Base-by-base conservation (phyloP, 1,284 basidiomycete species). In the Rugosomyces carneus region DNA sequence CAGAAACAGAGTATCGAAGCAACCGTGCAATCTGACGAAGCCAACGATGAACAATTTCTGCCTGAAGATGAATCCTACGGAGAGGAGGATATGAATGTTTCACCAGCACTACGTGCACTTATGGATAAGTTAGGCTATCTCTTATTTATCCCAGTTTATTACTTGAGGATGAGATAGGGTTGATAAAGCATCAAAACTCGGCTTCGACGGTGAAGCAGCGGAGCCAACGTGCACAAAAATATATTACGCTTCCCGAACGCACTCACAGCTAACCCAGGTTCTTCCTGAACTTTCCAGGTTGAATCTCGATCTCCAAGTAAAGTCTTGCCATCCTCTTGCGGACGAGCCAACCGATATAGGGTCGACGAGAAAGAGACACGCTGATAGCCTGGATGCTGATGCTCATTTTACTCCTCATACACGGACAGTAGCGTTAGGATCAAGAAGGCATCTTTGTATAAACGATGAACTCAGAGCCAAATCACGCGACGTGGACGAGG, bases 361-460 rank as follows among this genome's bases (percentile, higher is more conserved):
- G 54, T 34, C 31, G 8, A 16, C 31, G 15, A 62, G 32, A 60
- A 68, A n/a, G 57, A 59, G 41, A 60, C 57, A 19, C 29, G 49
- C 42, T n/a, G 63, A 67, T 2, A 55, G 59, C n/a, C 56, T 56
- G 20, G 59, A 61, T 8, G 27, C 47, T 36, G 49, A 56, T 18
- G 27, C 13, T 10, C 44, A 40, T 13, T 37, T 55, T 2, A 52
- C 55, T 32, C 57, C 58, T 42, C 60, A 61, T 42, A 74, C 76
- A 32, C 73, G 89, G 19, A 73, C 83, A 0, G 87, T 94, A 5
- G 79, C 92, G 5, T 75, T 99, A 2, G 95, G 89, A 1, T 93
- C 91, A n/a, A 78, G 95, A 27, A 89, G 85, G 60, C 93, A 96
- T 59, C 75, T 98, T 15, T 99, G 95, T 63, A 92, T 99, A 56